Conservation (phyloP, 2,329 filamentous ascomycete genomes). For the Lecanosticta acicola region DNA sequence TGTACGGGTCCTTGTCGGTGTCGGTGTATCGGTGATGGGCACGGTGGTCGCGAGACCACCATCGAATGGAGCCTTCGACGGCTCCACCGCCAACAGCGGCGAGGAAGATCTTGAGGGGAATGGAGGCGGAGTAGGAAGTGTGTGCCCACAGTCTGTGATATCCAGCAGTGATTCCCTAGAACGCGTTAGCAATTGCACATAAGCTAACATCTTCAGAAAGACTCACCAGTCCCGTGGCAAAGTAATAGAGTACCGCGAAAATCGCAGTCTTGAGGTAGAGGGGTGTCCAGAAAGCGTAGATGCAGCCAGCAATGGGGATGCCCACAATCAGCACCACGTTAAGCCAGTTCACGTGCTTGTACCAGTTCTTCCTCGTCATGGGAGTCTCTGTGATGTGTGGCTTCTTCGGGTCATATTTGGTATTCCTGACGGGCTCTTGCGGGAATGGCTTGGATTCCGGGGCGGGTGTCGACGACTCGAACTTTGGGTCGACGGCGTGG, state of each 20-base stretch:
- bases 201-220: neutral
- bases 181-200: neutral
- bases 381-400: constrained; percentile 79
- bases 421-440: constrained; percentile 48
- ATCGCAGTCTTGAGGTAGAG: constrained; percentile 64
- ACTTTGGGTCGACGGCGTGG: constrained; percentile 15
- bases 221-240: constrained; percentile 53
- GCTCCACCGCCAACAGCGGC: constrained; percentile 76
- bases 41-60: constrained; percentile 83
- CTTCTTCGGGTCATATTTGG: constrained; percentile 60
- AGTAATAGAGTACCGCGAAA: constrained; percentile 74
- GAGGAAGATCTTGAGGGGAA: constrained; percentile 74
- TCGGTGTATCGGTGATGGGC: constrained; percentile 90
- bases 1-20: constrained; percentile 87
- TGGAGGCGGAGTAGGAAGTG: constrained; percentile 70
- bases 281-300: constrained; percentile 74
- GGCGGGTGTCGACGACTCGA: constrained; percentile 20
- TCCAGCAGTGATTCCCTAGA: constrained; percentile 42
- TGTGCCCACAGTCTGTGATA: constrained; percentile 85
- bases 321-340: constrained; percentile 76
- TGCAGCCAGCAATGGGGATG: constrained; percentile 66
- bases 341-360: constrained; percentile 91
- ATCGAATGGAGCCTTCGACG: constrained; percentile 78
- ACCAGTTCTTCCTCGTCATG: constrained; percentile 75
- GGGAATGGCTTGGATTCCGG: constrained; percentile 41